These are phyloP conservation scores for Hypoxylon sp. DNA, from an alignment of 2,329 filamentous ascomycete genomes.

Conservation along the genomic window DNA sequence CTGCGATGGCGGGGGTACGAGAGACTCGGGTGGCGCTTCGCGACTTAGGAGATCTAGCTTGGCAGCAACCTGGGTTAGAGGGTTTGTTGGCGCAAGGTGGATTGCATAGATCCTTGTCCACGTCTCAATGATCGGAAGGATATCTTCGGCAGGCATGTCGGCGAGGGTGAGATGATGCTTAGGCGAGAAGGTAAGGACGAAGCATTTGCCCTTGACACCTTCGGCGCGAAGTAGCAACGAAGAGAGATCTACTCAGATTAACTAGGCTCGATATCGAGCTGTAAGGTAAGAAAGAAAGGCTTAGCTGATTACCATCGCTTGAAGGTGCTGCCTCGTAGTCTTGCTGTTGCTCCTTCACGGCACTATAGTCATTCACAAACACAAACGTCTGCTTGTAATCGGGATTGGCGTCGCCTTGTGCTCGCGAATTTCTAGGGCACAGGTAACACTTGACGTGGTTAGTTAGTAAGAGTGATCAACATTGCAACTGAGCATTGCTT, in stretches of 20 bases:
- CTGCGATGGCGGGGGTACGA: slow-evolving; percentile 70
- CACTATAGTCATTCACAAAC: slow-evolving; percentile 98
- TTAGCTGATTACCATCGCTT: slow-evolving; percentile 55
- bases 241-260: slow-evolving; percentile 72
- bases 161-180: slow-evolving; percentile 93
- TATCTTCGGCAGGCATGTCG: slow-evolving; percentile 83
- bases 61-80: slow-evolving; percentile 65
- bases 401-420: slow-evolving; percentile 88
- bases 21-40: slow-evolving; percentile 56
- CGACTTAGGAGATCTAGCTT: slow-evolving; percentile 58
- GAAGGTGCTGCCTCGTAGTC: slow-evolving; percentile 72
- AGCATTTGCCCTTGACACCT: slow-evolving; percentile 94
- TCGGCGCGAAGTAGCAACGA: slow-evolving; percentile 85
- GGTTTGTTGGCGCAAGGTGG: slow-evolving; percentile 81
- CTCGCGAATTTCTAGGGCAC: slow-evolving; percentile 91
- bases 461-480: neutral
- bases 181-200: slow-evolving; percentile 94
- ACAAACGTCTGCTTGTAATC: slow-evolving; percentile 89
- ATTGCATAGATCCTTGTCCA: slow-evolving; percentile 93
- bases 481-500: slow-evolving; percentile 44
- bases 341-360: slow-evolving; percentile 92
- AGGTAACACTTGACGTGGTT: slow-evolving; percentile 80
- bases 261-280: slow-evolving; percentile 4
- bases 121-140: slow-evolving; percentile 85
- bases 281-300: neutral